Percentiles rank a stretch among this genome's conserved stretches.
Conservation (phyloP, 2,329 filamentous ascomycete genomes). For the Aureobasidium namibiae region DNA sequence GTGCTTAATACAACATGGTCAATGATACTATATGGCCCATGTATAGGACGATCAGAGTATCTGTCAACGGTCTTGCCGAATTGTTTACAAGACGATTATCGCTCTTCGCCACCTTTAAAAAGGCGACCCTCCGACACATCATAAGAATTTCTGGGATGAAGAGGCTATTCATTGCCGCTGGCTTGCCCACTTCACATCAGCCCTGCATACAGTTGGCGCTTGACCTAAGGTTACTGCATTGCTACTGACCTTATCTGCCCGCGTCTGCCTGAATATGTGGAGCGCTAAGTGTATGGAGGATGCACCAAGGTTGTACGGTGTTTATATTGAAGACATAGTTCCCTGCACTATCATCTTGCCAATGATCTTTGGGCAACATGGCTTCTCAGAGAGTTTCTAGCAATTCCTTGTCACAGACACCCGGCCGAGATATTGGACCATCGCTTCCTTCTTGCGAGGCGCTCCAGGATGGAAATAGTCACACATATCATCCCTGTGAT, state of each 20-base stretch:
- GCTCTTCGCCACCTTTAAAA: too few relatives aligned
- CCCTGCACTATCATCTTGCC: not conserved
- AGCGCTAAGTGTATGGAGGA: too few relatives aligned
- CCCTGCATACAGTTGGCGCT: not conserved
- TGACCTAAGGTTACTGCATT: not conserved
- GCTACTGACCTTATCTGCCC: not conserved
- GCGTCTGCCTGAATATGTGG: too few relatives aligned
- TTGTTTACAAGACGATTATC: too few relatives aligned
- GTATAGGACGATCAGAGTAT: not conserved
- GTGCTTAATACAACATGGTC: not conserved
- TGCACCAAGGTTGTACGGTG: not conserved
- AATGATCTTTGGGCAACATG: not conserved
- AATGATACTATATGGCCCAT: not conserved
- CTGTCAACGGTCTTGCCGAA: too few relatives aligned
- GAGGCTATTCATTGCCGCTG: not conserved
- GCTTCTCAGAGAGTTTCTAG: not conserved
- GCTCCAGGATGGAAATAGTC: not conserved
- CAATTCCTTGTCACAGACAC: not conserved
- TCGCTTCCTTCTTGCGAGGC: not conserved
- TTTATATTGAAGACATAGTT: not conserved
- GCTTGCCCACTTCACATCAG: not conserved
- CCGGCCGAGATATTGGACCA: not conserved
- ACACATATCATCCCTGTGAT: not conserved
- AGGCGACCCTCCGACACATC: too few relatives aligned
- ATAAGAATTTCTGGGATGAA: too few relatives aligned